Evolutionary conservation across 805 yeast genomes (phyloP).

Genomic region (Hyphopichia homilentoma): DNA sequence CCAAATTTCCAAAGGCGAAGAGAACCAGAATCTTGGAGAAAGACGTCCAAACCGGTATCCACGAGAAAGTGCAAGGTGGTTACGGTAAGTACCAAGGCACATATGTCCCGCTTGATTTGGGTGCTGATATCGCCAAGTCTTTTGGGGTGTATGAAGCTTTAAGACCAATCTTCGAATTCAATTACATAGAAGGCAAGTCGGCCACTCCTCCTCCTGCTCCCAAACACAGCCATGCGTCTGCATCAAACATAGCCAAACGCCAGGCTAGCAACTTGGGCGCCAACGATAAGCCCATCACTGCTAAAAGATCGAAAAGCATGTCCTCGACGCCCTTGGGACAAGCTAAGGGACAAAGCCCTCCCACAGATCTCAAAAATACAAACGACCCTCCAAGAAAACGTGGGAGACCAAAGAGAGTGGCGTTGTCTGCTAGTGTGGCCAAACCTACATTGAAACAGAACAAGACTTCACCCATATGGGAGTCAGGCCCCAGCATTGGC

Average conservation of each 20-base stretch:
- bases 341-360: constrained; percentile 7
- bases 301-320: constrained; percentile 17
- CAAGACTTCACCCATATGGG: constrained; percentile 32
- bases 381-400: constrained; percentile 32
- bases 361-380: constrained; percentile 7
- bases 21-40: constrained; percentile 61
- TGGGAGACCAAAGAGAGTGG: constrained; percentile 35
- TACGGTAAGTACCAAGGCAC: constrained; percentile 64
- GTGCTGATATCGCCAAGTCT: constrained; percentile 34
- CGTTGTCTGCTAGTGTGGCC: constrained; percentile 10
- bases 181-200: constrained; percentile 38
- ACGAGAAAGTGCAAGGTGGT: constrained; percentile 72
- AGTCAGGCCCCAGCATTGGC: constrained; percentile 26
- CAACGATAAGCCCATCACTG: constrained; percentile 11
- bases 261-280: constrained; percentile 11
- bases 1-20: constrained; percentile 62
- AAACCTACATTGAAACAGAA: constrained; percentile 26
- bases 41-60: constrained; percentile 60
- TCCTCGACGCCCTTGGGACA: constrained; percentile 19
- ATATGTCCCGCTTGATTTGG: constrained; percentile 40
- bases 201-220: constrained; percentile 48
- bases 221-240: constrained; percentile 44
- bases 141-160: constrained; percentile 51
- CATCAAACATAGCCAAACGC: constrained; percentile 36
- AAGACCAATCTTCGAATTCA: constrained; percentile 62